Percentiles rank a stretch among this genome's conserved stretches.
Evolutionary conservation across 768 basidiomycete species (phyloP).

Genomic region (Russula sp.): DNA sequence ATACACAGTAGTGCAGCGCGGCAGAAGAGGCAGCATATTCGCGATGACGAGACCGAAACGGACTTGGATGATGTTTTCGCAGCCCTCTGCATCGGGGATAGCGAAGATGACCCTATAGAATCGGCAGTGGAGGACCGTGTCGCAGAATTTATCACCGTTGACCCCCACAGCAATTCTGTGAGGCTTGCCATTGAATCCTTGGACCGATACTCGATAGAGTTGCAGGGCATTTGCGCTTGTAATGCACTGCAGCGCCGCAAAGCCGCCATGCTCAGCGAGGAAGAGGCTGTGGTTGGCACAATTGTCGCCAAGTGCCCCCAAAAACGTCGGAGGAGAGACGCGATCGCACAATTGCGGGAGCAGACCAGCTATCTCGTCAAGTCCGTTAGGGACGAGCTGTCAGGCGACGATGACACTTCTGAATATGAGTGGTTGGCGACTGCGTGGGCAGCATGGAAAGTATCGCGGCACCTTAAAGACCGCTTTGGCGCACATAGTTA

Average conservation of each 20-base stretch:
- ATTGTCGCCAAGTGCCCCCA: conserved; percentile 58
- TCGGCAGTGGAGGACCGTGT: conserved; percentile 22
- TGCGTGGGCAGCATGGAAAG: conserved; percentile 51
- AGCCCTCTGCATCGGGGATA: conserved; percentile 12
- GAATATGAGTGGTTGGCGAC: conserved; percentile 36
- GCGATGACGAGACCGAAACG: conserved; percentile 23
- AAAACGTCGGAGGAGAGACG: conserved; percentile 43
- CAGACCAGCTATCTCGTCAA: conserved; percentile 47
- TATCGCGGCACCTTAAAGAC: conserved; percentile 32
- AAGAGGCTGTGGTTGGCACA: conserved; percentile 58
- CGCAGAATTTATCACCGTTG: conserved; percentile 21
- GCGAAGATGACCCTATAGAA: not conserved
- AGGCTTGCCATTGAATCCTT: conserved; percentile 22
- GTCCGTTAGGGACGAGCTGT: conserved; percentile 41
- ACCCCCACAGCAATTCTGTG: conserved; percentile 10
- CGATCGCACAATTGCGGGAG: conserved; percentile 49
- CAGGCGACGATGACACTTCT: conserved; percentile 39
- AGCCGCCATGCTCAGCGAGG: conserved; percentile 44
- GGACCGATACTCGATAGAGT: conserved; percentile 36
- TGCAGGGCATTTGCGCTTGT: conserved; percentile 41
- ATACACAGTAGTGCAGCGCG: conserved; percentile 18
- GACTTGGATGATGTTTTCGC: conserved; percentile 26
- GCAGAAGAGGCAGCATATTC: conserved; percentile 18
- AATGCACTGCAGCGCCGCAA: conserved; percentile 38
- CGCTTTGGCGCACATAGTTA: conserved; percentile 55